Conservation (phyloP, 2,329 filamentous ascomycete genomes). For the Neocucurbitaria cava region DNA sequence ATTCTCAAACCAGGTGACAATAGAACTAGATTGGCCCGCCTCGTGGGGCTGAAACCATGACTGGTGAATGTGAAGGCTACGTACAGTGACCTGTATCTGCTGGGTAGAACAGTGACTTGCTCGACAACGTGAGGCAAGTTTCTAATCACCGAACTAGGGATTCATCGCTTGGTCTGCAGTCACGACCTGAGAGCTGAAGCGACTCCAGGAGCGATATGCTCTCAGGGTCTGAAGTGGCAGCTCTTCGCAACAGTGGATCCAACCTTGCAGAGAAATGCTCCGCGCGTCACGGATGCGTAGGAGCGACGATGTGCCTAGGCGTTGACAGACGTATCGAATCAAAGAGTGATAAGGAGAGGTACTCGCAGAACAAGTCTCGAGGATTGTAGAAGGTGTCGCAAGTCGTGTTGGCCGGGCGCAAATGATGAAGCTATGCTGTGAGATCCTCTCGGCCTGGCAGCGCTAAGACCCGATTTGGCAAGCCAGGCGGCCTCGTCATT, state of each 20-base stretch:
- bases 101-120: constrained; percentile 31
- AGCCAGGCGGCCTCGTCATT: not conserved
- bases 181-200: not conserved
- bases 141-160: constrained; percentile 20
- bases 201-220: constrained; percentile 2
- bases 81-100: constrained; percentile 28
- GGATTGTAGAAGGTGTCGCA: constrained; percentile 24
- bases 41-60: not conserved
- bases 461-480: constrained; percentile 15
- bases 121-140: constrained; percentile 17
- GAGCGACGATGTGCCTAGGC: constrained; percentile 2
- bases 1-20: not conserved
- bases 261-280: constrained; percentile 42
- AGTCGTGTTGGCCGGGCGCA: constrained; percentile 26
- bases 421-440: constrained; percentile 32
- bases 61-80: constrained; percentile 19
- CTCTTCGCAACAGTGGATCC: constrained; percentile 22
- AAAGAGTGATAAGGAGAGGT: constrained; percentile 2
- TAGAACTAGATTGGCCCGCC: not conserved
- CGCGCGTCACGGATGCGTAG: constrained; percentile 24
- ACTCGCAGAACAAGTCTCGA: constrained; percentile 12
- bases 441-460: constrained; percentile 17
- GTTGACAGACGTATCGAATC: constrained; percentile 2
- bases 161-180: constrained; percentile 17
- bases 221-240: constrained; percentile 13